phyloP scores from a whole-genome alignment of 2,329 filamentous ascomycete genomes.

The Ceratocystis lukuohia region DNA sequence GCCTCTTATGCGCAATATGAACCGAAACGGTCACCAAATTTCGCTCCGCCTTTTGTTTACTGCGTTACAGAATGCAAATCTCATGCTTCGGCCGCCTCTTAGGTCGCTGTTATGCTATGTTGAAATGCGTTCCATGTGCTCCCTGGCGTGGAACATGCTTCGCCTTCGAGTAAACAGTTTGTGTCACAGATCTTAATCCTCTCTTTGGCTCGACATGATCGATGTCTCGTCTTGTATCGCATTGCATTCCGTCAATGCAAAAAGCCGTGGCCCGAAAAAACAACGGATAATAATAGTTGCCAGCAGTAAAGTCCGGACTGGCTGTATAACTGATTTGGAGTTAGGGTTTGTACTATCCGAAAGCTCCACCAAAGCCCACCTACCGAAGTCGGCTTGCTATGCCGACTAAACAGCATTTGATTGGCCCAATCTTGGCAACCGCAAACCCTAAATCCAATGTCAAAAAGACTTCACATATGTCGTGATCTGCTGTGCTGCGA shows the following conservation, averaged over 20 bases:
- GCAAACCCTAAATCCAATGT: neutral
- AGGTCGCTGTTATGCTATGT: neutral
- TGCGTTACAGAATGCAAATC: neutral
- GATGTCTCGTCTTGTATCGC: constrained; percentile 6
- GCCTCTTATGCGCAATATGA: neutral
- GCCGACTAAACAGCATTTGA: neutral
- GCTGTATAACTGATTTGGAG: too few species aligned
- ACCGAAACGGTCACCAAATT: neutral
- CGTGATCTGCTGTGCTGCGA: neutral
- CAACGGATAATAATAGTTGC: too few species aligned
- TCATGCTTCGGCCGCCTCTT: neutral
- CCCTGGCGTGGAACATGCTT: neutral
- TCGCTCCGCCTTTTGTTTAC: neutral
- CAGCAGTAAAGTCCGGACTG: too few species aligned
- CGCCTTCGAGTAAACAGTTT: neutral
- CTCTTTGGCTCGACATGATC: neutral
- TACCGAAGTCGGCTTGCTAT: neutral
- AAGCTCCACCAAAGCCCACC: neutral
- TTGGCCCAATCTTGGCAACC: neutral
- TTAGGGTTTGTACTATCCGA: neutral
- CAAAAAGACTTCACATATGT: constrained; percentile 1
- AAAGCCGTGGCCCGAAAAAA: neutral
- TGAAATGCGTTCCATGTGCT: neutral
- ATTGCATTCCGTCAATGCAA: neutral
- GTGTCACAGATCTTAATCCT: neutral